Base-by-base conservation (phyloP, 805 yeast genomes). In the Dipodascus albidus region DNA sequence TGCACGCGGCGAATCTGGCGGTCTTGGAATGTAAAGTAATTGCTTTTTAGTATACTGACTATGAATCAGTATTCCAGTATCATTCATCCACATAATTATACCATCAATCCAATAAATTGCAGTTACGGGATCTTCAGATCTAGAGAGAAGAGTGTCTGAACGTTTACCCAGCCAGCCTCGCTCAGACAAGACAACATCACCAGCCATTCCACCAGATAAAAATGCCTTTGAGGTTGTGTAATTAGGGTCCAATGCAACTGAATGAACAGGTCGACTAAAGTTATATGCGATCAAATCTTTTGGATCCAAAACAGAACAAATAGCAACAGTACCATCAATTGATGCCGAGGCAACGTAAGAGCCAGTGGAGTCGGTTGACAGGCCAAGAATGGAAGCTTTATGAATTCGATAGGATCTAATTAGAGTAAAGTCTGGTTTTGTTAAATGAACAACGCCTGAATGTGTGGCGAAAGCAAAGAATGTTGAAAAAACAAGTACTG, bases 261-360 rank as follows among this genome's bases (percentile, higher is more conserved):
- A 82, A 63, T 89, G 95, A 0, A 93, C 77, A 0, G 98, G 97
- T 24, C 97, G 72, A 60, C 85, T 83, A 66, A 89, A 86, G 67
- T 90, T 95, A 59, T 79, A 83, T 1, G 88, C 89, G 0, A 76
- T 72, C 1, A 85, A 79, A 59, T 85, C 93, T 2, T 72, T 69
- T 19, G 78, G 79, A 57, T 83, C 85, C 1, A 58, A 55, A 1
- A 87, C 70, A 1, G 89, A 78, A 0, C 96, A 93, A 2, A 88
- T 78, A 1, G 88, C 88, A 0, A 91, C 85, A 0, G 96, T 85
- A 0, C 99, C 99, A 64, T 93, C 99, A 72, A 91, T 83, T 0
- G 97, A 88, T 0, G 90, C 96, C 0, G 95, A 82, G 0, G 93
- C 95, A 55, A 93, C 80, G 61, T 76, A 80, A 6, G 68, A 68